Evolutionary conservation across 371 early-diverging fungal species (phyloP), one percentile per base, ranked within the genome.

Genomic region (Mucor piriformis): DNA sequence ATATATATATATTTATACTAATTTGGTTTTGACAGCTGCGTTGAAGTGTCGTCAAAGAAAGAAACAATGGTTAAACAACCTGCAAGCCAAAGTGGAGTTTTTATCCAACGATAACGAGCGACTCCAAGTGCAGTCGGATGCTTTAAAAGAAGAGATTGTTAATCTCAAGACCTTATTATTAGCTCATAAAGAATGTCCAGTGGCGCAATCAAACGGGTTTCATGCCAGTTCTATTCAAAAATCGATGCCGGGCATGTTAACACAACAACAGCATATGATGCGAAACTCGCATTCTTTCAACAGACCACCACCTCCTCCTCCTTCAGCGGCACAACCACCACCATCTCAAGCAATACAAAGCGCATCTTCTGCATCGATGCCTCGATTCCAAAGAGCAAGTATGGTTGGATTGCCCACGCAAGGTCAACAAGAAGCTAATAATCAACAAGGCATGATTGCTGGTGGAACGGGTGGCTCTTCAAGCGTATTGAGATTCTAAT

Each of bases 1-100:
- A 6, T 18, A 6, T 44, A n/a, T 10, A 51, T 18, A 53, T 12
- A 29, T 54, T 25, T 47, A 29, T n/a, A 53, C 47, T 76, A 5
- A 3, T 46, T 46, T 24, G 11, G 4, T 46, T 46, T 24, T 46
- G 46, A 46, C 46, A 72, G 95, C 95, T n/a, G 95, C 95, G 2
- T 82, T 92, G 6, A 93, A 93, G 62, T 94, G 95, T 67, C 87
- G 95, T 29, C 93, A 91, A 71, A 91, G 93, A 69, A 94, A 94
- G 75, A 93, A 93, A 69, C 88, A 91, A 64, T 91, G 91, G 88
- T 74, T 93, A 25, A 81, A 83, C 46, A 85, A 88, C 25, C 79
- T 94, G 48, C 92, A 94, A 61, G 77, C 76, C 23, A 89, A 88
- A 54, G 90, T 92, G n/a, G 92, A 91, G 49, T 82, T 72, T 44